A percentile compares a stretch with the other conserved stretches of the same genome.
Evolutionary conservation across 2,329 filamentous ascomycete genomes (phyloP).

Genomic region (Fusarium sp.): DNA sequence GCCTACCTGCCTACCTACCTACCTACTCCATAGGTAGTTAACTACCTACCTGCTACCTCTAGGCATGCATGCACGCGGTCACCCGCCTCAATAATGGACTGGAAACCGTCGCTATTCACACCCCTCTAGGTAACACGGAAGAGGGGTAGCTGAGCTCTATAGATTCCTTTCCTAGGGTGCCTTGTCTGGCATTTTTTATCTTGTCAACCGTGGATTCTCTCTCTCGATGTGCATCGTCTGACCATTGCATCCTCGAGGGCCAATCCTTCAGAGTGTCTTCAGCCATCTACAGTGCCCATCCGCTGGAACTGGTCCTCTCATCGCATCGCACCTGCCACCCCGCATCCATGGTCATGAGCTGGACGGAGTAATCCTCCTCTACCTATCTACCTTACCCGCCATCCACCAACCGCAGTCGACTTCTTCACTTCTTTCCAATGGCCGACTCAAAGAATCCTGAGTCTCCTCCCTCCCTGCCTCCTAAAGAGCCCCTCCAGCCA

Average conservation of each 20-base stretch:
- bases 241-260: neutral
- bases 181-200: slow-evolving; percentile 10
- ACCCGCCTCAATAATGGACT: neutral
- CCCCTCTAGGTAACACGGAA: slow-evolving; percentile 5
- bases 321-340: slow-evolving; percentile 3
- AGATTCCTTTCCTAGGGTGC: slow-evolving; percentile 1
- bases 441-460: slow-evolving; percentile 13
- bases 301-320: neutral
- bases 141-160: slow-evolving; percentile 4
- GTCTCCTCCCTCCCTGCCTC: slow-evolving; percentile 25
- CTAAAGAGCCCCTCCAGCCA: slow-evolving; percentile 24
- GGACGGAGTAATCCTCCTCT: neutral
- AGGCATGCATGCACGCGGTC: neutral
- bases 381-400: neutral
- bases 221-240: neutral
- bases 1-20: neutral
- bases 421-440: slow-evolving; percentile 12
- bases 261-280: neutral
- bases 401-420: neutral
- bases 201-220: neutral
- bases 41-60: neutral
- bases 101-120: slow-evolving; percentile 1
- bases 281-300: neutral
- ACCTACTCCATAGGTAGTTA: neutral
- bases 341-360: neutral